Percentiles rank a stretch among this genome's conserved stretches.
Conservation (phyloP, 2,329 filamentous ascomycete species). For the Piedraia hortae region DNA sequence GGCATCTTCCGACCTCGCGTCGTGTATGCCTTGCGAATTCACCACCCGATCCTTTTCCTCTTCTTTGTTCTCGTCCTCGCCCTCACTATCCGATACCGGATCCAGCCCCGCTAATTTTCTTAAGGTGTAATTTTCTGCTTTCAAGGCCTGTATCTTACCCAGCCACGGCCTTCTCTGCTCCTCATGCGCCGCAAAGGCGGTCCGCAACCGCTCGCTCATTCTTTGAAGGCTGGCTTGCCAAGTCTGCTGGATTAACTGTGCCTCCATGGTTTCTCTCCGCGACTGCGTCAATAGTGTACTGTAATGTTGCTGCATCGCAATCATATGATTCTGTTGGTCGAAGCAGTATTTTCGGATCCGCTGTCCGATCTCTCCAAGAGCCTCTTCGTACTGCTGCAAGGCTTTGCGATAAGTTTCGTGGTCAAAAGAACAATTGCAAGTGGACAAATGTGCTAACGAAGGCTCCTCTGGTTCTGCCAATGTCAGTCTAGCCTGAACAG, state of each 20-base stretch:
- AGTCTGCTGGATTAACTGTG: slow-evolving; percentile 20
- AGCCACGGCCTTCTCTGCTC: slow-evolving; percentile 14
- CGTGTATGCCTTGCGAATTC: no score
- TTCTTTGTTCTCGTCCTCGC: slow-evolving; percentile 11
- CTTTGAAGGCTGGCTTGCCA: slow-evolving; percentile 21
- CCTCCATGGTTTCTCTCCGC: slow-evolving; percentile 17
- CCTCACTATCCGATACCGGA: no score
- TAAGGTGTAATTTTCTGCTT: slow-evolving; percentile 21
- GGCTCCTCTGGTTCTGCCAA: no score
- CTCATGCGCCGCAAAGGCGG: slow-evolving; percentile 14
- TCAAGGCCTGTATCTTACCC: slow-evolving; percentile 16
- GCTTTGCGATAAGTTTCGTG: no score
- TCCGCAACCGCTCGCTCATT: slow-evolving; percentile 17
- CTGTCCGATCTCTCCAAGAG: slow-evolving; percentile 10
- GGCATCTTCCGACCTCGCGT: no score
- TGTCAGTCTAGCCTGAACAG: no score
- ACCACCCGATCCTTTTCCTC: slow-evolving; percentile 13
- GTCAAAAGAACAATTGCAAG: no score
- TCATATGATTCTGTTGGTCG: slow-evolving; percentile 17
- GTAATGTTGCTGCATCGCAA: slow-evolving; percentile 22
- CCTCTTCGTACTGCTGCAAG: slow-evolving; percentile 14
- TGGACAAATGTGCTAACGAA: no score
- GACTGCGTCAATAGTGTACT: slow-evolving; percentile 17
- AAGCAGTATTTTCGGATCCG: slow-evolving; percentile 13
- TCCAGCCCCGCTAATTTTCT: slow-evolving; percentile 20